Conservation (phyloP, 345 rosid genomes). For the Aethionema arabicum region DNA sequence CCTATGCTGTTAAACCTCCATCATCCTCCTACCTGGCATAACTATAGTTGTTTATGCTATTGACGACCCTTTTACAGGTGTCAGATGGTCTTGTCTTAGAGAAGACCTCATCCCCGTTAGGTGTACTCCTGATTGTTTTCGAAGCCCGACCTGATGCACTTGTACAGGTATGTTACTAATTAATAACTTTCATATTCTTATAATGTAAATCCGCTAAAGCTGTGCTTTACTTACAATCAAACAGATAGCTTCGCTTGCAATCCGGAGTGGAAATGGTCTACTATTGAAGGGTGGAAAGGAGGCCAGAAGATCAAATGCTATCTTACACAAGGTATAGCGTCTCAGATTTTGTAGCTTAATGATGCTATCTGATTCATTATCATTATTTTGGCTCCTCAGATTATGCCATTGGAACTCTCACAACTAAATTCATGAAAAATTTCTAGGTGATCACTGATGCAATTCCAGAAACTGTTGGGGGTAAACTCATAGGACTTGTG, state of each 20-base stretch:
- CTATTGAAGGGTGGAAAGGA: slow-evolving; percentile 98
- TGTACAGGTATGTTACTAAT: slow-evolving; percentile 65
- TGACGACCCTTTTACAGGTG: slow-evolving; percentile 49
- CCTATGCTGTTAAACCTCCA: not conserved
- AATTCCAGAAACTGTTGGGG: slow-evolving; percentile 74
- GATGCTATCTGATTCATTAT: slow-evolving; percentile 1
- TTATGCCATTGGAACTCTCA: slow-evolving; percentile 3
- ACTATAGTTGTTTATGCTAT: slow-evolving; percentile 18
- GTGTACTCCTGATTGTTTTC: slow-evolving; percentile 92
- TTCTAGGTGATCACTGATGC: slow-evolving; percentile 85
- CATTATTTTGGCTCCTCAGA: slow-evolving; percentile 18
- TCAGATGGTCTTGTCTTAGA: slow-evolving; percentile 93
- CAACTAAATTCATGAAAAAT: slow-evolving; percentile 13
- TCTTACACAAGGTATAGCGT: slow-evolving; percentile 77
- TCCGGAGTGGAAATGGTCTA: slow-evolving; percentile 95
- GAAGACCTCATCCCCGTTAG: slow-evolving; percentile 95
- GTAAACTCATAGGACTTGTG: slow-evolving; percentile 85
- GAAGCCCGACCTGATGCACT: slow-evolving; percentile 98
- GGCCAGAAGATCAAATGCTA: slow-evolving; percentile 87
- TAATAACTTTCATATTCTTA: not conserved
- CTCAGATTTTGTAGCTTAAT: slow-evolving; percentile 15
- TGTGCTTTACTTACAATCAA: slow-evolving; percentile 32
- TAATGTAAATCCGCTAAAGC: slow-evolving; percentile 10
- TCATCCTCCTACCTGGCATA: not conserved
- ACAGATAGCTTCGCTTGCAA: slow-evolving; percentile 94